Evolutionary conservation across 2,329 filamentous ascomycete species (phyloP).

Genomic region (Pestalotiopsis sp.): DNA sequence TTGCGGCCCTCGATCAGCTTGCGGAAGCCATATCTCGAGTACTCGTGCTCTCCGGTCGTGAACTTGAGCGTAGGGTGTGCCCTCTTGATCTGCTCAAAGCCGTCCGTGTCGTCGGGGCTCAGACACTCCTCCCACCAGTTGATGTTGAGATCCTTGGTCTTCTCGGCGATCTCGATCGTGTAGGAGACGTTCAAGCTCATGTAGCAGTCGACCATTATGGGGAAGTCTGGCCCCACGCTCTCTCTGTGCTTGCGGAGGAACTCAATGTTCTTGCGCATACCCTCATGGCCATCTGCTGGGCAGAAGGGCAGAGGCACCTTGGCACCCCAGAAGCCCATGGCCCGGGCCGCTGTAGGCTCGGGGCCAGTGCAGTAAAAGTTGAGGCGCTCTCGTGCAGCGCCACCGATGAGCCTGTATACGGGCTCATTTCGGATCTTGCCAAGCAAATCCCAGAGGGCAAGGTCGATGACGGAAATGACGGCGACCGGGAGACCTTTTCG

Average conservation of each 20-base stretch:
- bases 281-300: conserved; percentile 81
- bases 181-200: conserved; percentile 94
- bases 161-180: conserved; percentile 81
- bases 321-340: conserved; percentile 86
- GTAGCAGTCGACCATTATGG: conserved; percentile 94
- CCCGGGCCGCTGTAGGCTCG: conserved; percentile 76
- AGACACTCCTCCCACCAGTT: conserved; percentile 98
- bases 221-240: conserved; percentile 85
- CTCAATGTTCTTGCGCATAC: conserved; percentile 86
- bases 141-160: conserved; percentile 80
- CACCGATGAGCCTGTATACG: conserved; percentile 92
- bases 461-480: conserved; percentile 91
- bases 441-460: conserved; percentile 89
- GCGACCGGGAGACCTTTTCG: conserved; percentile 89
- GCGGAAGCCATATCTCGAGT: conserved; percentile 91
- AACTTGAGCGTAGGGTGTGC: conserved; percentile 91
- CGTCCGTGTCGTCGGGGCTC: conserved; percentile 88
- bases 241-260: conserved; percentile 85
- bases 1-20: conserved; percentile 91
- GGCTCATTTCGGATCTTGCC: conserved; percentile 92
- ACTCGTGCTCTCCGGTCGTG: conserved; percentile 95
- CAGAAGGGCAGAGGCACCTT: conserved; percentile 92
- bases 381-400: conserved; percentile 80
- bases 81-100: conserved; percentile 85
- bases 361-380: conserved; percentile 96